Conservation (phyloP, 768 basidiomycete genomes). For the Auriscalpium vulgare region DNA sequence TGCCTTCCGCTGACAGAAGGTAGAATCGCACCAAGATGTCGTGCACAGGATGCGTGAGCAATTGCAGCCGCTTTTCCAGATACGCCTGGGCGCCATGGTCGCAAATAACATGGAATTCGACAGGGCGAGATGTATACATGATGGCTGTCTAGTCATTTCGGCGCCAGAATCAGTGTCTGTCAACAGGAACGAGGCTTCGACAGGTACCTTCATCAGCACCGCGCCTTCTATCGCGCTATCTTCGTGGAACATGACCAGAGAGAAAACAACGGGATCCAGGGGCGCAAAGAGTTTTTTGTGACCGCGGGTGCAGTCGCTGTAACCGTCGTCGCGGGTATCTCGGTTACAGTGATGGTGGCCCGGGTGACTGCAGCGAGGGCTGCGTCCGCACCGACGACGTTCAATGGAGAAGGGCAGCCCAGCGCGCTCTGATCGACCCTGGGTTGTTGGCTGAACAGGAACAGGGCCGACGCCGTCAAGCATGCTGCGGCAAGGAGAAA, state of each 20-base stretch:
- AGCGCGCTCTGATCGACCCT: not conserved
- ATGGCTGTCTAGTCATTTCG: slow-evolving; percentile 25
- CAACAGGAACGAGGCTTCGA: not conserved
- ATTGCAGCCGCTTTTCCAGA: slow-evolving; percentile 30
- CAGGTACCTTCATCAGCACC: slow-evolving; percentile 10
- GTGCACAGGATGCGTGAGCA: slow-evolving; percentile 31
- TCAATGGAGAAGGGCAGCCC: not conserved
- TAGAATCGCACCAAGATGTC: slow-evolving; percentile 35
- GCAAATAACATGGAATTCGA: slow-evolving; percentile 37
- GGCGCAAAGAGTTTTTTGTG: not conserved
- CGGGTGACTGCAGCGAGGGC: not conserved
- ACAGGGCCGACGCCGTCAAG: not conserved
- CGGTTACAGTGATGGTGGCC: not conserved
- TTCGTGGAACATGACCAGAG: slow-evolving; percentile 10
- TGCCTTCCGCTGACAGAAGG: slow-evolving; percentile 30
- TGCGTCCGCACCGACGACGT: not conserved
- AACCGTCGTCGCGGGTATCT: too few relatives aligned
- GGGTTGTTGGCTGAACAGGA: not conserved
- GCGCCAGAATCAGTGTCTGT: not conserved
- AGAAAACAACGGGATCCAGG: slow-evolving; percentile 6
- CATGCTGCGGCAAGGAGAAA: not conserved
- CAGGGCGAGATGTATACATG: slow-evolving; percentile 30
- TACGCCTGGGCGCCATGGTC: slow-evolving; percentile 33
- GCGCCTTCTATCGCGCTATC: slow-evolving; percentile 12
- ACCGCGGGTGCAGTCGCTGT: not conserved